Percentiles rank a stretch among this genome's conserved stretches.
Conservation (phyloP, 1,284 basidiomycete species). For the Malassezia obtusa region DNA sequence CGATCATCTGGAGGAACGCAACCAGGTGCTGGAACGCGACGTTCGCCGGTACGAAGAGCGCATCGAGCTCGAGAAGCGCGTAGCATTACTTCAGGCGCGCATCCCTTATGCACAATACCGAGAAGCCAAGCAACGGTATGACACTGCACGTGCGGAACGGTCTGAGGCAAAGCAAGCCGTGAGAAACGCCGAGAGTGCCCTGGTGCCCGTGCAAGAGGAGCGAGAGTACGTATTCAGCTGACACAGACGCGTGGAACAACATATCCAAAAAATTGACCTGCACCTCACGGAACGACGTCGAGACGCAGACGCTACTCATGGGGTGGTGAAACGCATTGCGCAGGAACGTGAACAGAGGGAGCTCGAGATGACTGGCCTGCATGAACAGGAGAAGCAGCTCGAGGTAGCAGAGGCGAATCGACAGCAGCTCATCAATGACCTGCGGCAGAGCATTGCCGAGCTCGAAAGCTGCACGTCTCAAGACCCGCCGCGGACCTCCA, state of each 20-base stretch:
- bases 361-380: constrained; percentile 18
- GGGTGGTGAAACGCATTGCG: constrained; percentile 14
- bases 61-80: constrained; percentile 29
- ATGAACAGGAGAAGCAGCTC: constrained; percentile 20
- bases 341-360: constrained; percentile 20
- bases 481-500: constrained; percentile 19
- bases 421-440: constrained; percentile 16
- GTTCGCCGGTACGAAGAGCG: constrained; percentile 42
- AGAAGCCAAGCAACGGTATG: constrained; percentile 21
- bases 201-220: constrained; percentile 7
- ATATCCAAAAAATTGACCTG: constrained; percentile 17
- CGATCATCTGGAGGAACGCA: constrained; percentile 37
- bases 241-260: constrained; percentile 12
- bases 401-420: constrained; percentile 23
- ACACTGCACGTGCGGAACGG: constrained; percentile 8
- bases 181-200: background rate
- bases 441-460: constrained; percentile 22
- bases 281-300: constrained; percentile 2
- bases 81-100: constrained; percentile 24
- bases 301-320: constrained; percentile 17
- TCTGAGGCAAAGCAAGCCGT: constrained; percentile 12
- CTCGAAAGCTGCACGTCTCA: constrained; percentile 18
- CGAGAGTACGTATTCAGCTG: constrained; percentile 3
- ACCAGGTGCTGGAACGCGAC: constrained; percentile 39
- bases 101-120: constrained; percentile 35